Conservation (phyloP, 495 filamentous ascomycete genomes). For the Parachaetomium inaequale region DNA sequence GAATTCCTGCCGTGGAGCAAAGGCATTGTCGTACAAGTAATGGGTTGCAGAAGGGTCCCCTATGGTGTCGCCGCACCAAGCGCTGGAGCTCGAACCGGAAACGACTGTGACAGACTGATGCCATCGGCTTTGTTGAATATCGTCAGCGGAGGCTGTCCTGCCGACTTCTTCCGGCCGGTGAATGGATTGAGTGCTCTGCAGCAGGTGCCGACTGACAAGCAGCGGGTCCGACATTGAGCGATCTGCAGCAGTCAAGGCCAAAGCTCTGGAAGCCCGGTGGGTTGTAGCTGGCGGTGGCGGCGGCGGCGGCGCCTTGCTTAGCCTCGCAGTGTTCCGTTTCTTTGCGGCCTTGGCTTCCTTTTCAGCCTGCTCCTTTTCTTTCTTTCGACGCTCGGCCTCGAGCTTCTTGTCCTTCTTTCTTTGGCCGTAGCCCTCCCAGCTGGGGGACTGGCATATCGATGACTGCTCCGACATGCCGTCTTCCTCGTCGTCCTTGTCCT, state of each 20-base stretch:
- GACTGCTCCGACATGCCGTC: constrained; percentile 46
- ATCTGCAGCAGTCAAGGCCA: constrained; percentile 19
- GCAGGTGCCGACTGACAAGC: constrained; percentile 21
- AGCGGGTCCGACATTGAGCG: constrained; percentile 34
- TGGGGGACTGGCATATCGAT: constrained; percentile 56
- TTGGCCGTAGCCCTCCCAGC: constrained; percentile 50
- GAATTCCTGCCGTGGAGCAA: constrained; percentile 9
- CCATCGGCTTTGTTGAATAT: constrained; percentile 21
- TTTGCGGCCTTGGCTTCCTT: constrained; percentile 35
- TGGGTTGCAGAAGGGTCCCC: constrained; percentile 3
- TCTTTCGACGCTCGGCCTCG: constrained; percentile 42
- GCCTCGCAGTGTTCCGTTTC: constrained; percentile 25
- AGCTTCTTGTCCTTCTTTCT: constrained; percentile 51
- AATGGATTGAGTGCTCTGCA: constrained; percentile 5
- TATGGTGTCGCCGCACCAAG: constrained; percentile 31
- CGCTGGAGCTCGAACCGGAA: constrained; percentile 8
- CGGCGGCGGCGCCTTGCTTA: constrained; percentile 35
- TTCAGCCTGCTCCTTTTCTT: constrained; percentile 41
- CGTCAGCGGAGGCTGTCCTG: constrained; percentile 23
- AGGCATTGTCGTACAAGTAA: not conserved
- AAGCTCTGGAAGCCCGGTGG: constrained; percentile 14
- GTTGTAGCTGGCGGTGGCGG: constrained; percentile 25
- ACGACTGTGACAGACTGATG: constrained; percentile 27
- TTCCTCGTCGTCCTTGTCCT: constrained; percentile 33
- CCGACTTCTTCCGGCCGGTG: constrained; percentile 13